These are phyloP conservation scores for Entomortierella chlamydospora DNA, from an alignment of 192 early-diverging fungal genomes.

Conservation along the genomic window DNA sequence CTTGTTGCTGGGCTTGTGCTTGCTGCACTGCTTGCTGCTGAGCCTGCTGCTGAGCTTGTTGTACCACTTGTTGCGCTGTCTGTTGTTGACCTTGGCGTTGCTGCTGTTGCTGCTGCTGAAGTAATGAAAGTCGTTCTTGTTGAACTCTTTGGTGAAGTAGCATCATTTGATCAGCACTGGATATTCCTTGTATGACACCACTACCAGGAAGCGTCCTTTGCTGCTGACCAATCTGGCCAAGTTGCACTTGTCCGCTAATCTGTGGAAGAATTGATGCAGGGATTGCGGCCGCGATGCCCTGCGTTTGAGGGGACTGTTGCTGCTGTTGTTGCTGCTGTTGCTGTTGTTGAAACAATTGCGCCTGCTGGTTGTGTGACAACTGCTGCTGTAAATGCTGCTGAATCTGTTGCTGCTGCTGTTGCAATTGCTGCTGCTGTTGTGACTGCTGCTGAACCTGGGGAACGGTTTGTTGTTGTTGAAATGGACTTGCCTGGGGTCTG, in stretches of 20 bases:
- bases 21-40: slow-evolving; percentile 13
- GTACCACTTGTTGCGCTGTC: background rate
- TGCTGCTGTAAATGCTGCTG: slow-evolving; percentile 11
- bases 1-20: slow-evolving; percentile 10
- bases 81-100: slow-evolving; percentile 16
- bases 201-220: slow-evolving; percentile 11
- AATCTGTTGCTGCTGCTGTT: slow-evolving; percentile 1
- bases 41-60: slow-evolving; percentile 11
- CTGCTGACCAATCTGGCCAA: slow-evolving; percentile 1
- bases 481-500: slow-evolving; percentile 4
- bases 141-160: slow-evolving; percentile 30
- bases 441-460: slow-evolving; percentile 3
- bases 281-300: background rate
- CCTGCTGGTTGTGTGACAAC: slow-evolving; percentile 8
- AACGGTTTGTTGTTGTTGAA: slow-evolving; percentile 9
- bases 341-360: slow-evolving; percentile 15
- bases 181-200: background rate
- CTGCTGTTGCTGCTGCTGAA: slow-evolving; percentile 39
- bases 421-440: slow-evolving; percentile 21
- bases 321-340: slow-evolving; percentile 23
- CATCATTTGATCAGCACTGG: slow-evolving; percentile 27
- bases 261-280: slow-evolving; percentile 8
- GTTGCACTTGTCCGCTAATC: slow-evolving; percentile 13
- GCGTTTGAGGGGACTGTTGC: slow-evolving; percentile 15
- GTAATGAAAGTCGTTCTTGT: slow-evolving; percentile 25